These are phyloP conservation scores for Gossypium lobatum DNA, from an alignment of 441 rosid genomes.

Conservation along the genomic window DNA sequence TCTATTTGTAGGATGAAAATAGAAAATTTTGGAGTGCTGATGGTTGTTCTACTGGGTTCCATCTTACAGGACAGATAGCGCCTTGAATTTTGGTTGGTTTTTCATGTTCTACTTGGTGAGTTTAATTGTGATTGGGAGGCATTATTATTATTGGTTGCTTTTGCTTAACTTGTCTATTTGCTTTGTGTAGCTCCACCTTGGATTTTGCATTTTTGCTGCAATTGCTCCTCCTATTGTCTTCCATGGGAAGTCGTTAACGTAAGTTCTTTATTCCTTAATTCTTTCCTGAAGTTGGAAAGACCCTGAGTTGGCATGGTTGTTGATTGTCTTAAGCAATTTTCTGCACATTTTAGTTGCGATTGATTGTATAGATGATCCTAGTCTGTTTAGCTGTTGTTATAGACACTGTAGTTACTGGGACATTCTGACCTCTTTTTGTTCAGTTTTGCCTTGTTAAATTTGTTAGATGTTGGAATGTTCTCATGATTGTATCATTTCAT, in stretches of 20 bases:
- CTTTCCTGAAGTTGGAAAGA: background rate
- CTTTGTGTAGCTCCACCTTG: slow-evolving; percentile 66
- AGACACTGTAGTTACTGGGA: background rate
- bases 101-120: slow-evolving; percentile 93
- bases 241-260: slow-evolving; percentile 88
- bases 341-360: background rate
- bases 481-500: background rate
- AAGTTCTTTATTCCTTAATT: slow-evolving; percentile 32
- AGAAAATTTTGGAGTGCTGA: slow-evolving; percentile 1
- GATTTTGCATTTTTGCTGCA: slow-evolving; percentile 85
- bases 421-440: background rate
- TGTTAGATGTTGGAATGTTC: background rate
- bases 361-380: background rate
- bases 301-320: background rate
- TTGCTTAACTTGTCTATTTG: background rate
- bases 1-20: background rate
- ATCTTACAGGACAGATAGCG: slow-evolving; percentile 82
- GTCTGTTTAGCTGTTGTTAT: background rate
- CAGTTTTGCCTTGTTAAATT: slow-evolving; percentile 1
- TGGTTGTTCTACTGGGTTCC: slow-evolving; percentile 8
- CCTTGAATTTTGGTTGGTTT: slow-evolving; percentile 84
- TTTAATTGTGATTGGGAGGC: slow-evolving; percentile 6
- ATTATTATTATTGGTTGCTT: background rate
- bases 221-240: slow-evolving; percentile 93
- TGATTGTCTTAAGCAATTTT: background rate